Percentiles rank a stretch among this genome's conserved stretches.
These are phyloP conservation scores for Myxozyma monticola DNA, from an alignment of 805 yeast genomes.

Conservation along the genomic window DNA sequence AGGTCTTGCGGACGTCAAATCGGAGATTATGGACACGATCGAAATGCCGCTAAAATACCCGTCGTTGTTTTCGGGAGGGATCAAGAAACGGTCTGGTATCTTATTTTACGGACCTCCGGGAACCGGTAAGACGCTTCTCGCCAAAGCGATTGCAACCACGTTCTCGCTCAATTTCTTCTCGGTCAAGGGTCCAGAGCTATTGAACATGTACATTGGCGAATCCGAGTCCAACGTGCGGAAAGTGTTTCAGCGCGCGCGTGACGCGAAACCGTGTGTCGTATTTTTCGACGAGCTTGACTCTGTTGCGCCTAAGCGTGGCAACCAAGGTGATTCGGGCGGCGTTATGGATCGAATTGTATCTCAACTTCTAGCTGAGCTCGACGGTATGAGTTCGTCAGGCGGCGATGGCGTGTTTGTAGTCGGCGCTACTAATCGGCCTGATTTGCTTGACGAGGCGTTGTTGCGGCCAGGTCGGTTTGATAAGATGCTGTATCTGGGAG, in stretches of 20 bases:
- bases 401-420: conserved; percentile 94
- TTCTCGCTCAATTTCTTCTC: conserved; percentile 92
- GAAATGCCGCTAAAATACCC: conserved; percentile 95
- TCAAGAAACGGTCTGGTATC: conserved; percentile 94
- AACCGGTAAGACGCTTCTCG: conserved; percentile 92
- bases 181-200: conserved; percentile 94
- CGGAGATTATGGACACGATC: conserved; percentile 90
- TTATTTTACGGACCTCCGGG: conserved; percentile 98
- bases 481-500: conserved; percentile 90
- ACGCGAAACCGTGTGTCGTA: conserved; percentile 96
- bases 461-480: conserved; percentile 71
- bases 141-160: conserved; percentile 96
- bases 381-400: conserved; percentile 83
- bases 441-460: conserved; percentile 88
- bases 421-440: conserved; percentile 99
- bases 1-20: conserved; percentile 86
- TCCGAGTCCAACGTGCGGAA: conserved; percentile 95
- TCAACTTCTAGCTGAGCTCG: conserved; percentile 89
- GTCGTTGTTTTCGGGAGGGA: conserved; percentile 80
- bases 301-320: conserved; percentile 97
- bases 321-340: conserved; percentile 98
- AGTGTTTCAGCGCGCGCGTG: conserved; percentile 91
- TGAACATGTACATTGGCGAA: conserved; percentile 98
- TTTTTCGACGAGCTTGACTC: conserved; percentile 97
- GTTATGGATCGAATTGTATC: conserved; percentile 99